phyloP scores from a whole-genome alignment of 768 basidiomycete genomes.

The Crassisporium funariophilum region DNA sequence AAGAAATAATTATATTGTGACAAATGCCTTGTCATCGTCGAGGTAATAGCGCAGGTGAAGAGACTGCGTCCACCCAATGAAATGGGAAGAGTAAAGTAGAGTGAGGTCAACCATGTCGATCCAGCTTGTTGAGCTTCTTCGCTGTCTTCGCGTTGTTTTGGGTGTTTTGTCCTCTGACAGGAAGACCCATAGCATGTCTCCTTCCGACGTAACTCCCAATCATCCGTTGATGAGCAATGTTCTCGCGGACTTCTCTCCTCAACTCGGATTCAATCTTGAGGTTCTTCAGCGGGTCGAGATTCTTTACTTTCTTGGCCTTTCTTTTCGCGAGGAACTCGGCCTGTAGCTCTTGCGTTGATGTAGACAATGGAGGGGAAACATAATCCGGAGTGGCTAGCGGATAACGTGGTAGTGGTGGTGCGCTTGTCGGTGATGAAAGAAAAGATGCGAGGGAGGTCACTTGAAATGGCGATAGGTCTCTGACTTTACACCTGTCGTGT shows the following conservation, averaged over 20 bases:
- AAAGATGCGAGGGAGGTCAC: constrained; percentile 91
- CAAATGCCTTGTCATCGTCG: no score
- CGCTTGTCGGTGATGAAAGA: constrained; percentile 85
- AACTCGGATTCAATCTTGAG: constrained; percentile 90
- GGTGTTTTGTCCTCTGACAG: constrained; percentile 94
- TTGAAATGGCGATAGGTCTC: constrained; percentile 82
- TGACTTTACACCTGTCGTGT: constrained; percentile 81
- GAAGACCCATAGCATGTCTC: constrained; percentile 90
- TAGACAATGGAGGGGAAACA: constrained; percentile 47
- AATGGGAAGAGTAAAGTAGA: not conserved
- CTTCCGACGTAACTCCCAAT: constrained; percentile 94
- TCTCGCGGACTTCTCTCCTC: constrained; percentile 78
- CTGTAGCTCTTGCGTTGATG: constrained; percentile 41
- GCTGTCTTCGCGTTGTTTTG: constrained; percentile 90
- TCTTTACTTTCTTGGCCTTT: constrained; percentile 32
- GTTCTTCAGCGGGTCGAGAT: constrained; percentile 65
- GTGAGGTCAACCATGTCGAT: constrained; percentile 43
- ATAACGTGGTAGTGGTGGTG: constrained; percentile 62
- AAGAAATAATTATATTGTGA: no score
- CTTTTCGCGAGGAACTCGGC: constrained; percentile 39
- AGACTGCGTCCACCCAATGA: no score
- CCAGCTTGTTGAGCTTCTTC: constrained; percentile 84
- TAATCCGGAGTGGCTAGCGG: constrained; percentile 64
- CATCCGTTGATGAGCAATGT: constrained; percentile 90
- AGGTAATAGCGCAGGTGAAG: no score